These are phyloP conservation scores for Ophiocordyceps camponoti-floridani DNA, from an alignment of 2,329 filamentous ascomycete species.

Conservation along the genomic window DNA sequence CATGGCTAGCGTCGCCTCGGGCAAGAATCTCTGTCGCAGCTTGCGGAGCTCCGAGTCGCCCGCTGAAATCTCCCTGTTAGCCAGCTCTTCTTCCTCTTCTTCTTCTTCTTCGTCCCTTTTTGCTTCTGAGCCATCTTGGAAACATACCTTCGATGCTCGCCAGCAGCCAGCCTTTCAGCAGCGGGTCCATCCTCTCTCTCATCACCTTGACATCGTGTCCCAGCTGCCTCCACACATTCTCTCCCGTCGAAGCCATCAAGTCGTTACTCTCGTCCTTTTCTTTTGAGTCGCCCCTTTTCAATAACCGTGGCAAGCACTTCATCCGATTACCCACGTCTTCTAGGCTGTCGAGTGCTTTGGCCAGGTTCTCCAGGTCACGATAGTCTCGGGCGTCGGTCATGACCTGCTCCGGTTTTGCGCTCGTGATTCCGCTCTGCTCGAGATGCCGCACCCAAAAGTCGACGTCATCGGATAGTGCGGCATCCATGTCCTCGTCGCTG, in stretches of 20 bases:
- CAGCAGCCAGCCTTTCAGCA: constrained; percentile 49
- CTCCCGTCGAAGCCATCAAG: constrained; percentile 12
- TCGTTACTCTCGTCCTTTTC: neutral
- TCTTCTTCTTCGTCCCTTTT: neutral
- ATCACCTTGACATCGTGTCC: constrained; percentile 33
- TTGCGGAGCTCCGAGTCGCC: constrained; percentile 43
- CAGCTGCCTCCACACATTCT: constrained; percentile 35
- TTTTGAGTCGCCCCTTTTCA: neutral
- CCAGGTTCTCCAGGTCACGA: constrained; percentile 50
- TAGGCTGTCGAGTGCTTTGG: constrained; percentile 46
- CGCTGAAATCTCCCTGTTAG: neutral
- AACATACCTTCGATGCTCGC: constrained; percentile 31
- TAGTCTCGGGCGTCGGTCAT: constrained; percentile 40
- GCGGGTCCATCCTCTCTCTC: constrained; percentile 36
- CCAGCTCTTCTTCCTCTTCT: neutral
- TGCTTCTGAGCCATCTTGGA: no score
- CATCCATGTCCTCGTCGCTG: constrained; percentile 18
- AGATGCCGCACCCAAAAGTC: constrained; percentile 21
- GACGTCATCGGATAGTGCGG: constrained; percentile 18
- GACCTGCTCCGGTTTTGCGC: constrained; percentile 22
- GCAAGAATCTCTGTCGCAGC: constrained; percentile 64
- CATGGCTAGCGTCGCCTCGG: constrained; percentile 72
- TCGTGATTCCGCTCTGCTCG: constrained; percentile 16
- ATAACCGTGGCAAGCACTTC: constrained; percentile 31
- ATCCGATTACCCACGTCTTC: constrained; percentile 45